Conservation (phyloP, 352 stramenopile species). For the Phytophthora citrophthora region DNA sequence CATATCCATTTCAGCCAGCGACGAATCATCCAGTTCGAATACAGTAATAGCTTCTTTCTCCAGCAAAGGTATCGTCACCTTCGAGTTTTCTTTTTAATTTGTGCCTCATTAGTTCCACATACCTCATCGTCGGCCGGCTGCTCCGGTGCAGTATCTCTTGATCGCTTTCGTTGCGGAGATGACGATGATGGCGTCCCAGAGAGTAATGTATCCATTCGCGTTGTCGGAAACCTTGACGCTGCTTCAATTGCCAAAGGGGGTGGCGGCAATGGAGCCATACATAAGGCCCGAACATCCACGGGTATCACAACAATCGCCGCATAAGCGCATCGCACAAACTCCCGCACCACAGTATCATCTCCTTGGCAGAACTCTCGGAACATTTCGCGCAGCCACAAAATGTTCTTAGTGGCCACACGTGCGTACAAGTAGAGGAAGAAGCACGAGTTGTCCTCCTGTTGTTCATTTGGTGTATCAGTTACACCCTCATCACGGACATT, state of each 20-base stretch:
- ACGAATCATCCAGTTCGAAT: background rate
- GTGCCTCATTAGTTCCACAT: too few relatives aligned
- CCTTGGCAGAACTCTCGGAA: slow-evolving; percentile 41
- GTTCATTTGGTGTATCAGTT: background rate
- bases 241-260: slow-evolving; percentile 5
- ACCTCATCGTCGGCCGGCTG: background rate
- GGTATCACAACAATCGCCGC: slow-evolving; percentile 39
- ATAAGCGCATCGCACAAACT: slow-evolving; percentile 29
- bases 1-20: background rate
- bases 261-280: slow-evolving; percentile 11
- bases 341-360: slow-evolving; percentile 19
- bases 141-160: background rate
- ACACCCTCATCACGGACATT: background rate
- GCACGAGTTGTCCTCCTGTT: slow-evolving; percentile 1
- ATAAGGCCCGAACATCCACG: slow-evolving; percentile 26
- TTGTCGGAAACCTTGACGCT: background rate
- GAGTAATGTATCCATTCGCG: background rate
- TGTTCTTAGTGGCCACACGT: slow-evolving; percentile 48
- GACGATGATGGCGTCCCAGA: background rate
- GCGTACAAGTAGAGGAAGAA: slow-evolving; percentile 31
- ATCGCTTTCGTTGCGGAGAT: slow-evolving; percentile 7
- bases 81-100: slow-evolving; percentile 17
- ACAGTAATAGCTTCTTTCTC: background rate
- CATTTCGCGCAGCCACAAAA: slow-evolving; percentile 39
- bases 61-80: background rate